A percentile compares a stretch with the other conserved stretches of the same genome.
Evolutionary conservation across 371 early-diverging fungal species (phyloP).

Genomic region (Dinochytrium kinnereticum): DNA sequence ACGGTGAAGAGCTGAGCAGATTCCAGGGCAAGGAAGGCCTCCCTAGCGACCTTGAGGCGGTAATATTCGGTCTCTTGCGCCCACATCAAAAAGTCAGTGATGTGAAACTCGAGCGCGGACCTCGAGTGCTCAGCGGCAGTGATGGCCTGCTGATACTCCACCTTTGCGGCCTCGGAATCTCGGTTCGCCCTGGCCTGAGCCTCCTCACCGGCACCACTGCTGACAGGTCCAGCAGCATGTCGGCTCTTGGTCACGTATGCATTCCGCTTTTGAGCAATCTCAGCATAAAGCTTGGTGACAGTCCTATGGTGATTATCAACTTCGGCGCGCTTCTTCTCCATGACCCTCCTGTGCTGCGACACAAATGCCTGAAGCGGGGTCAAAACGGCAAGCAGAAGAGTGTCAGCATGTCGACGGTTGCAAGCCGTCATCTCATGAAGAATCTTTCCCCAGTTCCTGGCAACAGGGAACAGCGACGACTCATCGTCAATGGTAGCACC

Average conservation of each 20-base stretch:
- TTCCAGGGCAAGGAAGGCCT: slow-evolving; percentile 29
- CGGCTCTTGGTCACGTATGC: slow-evolving; percentile 18
- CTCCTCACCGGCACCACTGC: slow-evolving; percentile 18
- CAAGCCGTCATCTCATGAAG: slow-evolving; percentile 23
- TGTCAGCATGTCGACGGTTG: slow-evolving; percentile 35
- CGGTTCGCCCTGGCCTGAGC: not conserved
- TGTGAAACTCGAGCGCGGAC: slow-evolving; percentile 33
- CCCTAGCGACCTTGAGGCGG: slow-evolving; percentile 27
- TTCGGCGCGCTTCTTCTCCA: slow-evolving; percentile 30
- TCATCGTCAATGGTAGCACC: not conserved
- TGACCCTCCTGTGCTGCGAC: slow-evolving; percentile 19
- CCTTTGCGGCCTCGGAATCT: slow-evolving; percentile 24
- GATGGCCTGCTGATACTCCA: slow-evolving; percentile 27
- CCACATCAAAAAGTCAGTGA: slow-evolving; percentile 34
- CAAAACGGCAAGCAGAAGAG: slow-evolving; percentile 26
- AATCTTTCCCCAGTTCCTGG: slow-evolving; percentile 17
- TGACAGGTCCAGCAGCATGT: slow-evolving; percentile 4
- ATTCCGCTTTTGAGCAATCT: slow-evolving; percentile 21
- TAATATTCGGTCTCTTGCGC: slow-evolving; percentile 30
- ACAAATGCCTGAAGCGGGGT: slow-evolving; percentile 36
- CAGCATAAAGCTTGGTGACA: slow-evolving; percentile 20
- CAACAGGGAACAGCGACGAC: slow-evolving; percentile 10
- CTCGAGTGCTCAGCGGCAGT: slow-evolving; percentile 32
- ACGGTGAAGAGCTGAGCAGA: slow-evolving; percentile 29
- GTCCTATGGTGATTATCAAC: slow-evolving; percentile 25